Percentiles rank a stretch among this genome's conserved stretches.
Evolutionary conservation across 805 yeast species (phyloP).

Genomic region (Candida germanica): DNA sequence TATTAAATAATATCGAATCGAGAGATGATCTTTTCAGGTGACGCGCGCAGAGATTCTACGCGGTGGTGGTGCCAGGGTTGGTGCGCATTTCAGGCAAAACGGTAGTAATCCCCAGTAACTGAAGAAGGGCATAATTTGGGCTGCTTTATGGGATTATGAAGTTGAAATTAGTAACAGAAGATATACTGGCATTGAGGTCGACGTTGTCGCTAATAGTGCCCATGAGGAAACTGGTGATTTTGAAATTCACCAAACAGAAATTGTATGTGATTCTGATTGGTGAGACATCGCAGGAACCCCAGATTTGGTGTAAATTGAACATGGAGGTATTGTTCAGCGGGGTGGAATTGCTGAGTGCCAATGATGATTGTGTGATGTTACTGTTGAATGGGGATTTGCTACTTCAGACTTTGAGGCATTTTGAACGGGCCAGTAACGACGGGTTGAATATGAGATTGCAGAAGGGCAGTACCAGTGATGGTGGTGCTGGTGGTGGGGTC

Average conservation of each 20-base stretch:
- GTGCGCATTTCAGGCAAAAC: too few species aligned
- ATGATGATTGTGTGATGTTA: constrained; percentile 53
- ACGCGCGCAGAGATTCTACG: background rate
- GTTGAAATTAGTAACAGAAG: constrained; percentile 9
- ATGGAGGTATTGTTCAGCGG: constrained; percentile 44
- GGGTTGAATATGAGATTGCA: constrained; percentile 52
- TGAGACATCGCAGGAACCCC: constrained; percentile 52
- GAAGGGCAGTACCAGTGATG: constrained; percentile 19
- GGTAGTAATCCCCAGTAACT: too few species aligned
- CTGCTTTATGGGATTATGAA: too few species aligned
- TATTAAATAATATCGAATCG: too few species aligned
- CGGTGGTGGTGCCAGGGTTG: too few species aligned
- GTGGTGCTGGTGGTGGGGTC: constrained; percentile 40
- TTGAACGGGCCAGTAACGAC: constrained; percentile 50
- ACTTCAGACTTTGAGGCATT: constrained; percentile 54
- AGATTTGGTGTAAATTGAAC: constrained; percentile 61
- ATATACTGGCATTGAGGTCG: constrained; percentile 6
- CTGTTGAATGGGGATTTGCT: constrained; percentile 64
- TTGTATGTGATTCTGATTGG: constrained; percentile 49
- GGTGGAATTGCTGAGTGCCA: constrained; percentile 49
- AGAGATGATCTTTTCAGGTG: too few species aligned
- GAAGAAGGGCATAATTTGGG: too few species aligned
- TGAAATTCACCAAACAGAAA: constrained; percentile 51
- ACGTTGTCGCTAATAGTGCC: constrained; percentile 8
- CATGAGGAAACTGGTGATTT: constrained; percentile 36